Evolutionary conservation across 768 basidiomycete genomes (phyloP).

Genomic region (Lactarius psammicola): DNA sequence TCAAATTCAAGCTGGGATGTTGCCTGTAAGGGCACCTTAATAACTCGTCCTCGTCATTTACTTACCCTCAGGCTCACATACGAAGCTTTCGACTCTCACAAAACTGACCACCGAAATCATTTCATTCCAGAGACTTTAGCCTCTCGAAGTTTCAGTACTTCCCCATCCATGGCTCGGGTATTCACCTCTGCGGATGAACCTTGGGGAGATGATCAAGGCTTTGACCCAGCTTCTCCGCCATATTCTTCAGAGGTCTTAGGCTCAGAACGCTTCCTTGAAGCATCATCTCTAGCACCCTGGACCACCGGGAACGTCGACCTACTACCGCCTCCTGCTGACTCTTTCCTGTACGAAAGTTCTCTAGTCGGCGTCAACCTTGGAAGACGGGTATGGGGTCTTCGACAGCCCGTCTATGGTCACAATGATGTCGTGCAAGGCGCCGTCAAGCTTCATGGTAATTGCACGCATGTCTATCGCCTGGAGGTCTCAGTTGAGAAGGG

Average conservation of each 20-base stretch:
- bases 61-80: not conserved
- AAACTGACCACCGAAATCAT: not conserved
- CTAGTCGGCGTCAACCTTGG: slow-evolving; percentile 44
- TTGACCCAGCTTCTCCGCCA: slow-evolving; percentile 10
- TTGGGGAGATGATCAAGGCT: slow-evolving; percentile 4
- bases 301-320: not conserved
- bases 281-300: not conserved
- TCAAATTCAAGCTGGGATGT: not conserved
- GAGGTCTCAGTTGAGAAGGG: slow-evolving; percentile 38
- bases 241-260: slow-evolving; percentile 9
- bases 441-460: slow-evolving; percentile 38
- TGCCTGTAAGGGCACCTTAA: not conserved
- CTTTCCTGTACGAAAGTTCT: slow-evolving; percentile 38
- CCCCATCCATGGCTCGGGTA: slow-evolving; percentile 4
- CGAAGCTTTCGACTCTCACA: not conserved
- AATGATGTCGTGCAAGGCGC: slow-evolving; percentile 43
- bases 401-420: slow-evolving; percentile 44
- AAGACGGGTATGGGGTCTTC: slow-evolving; percentile 40
- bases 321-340: slow-evolving; percentile 2
- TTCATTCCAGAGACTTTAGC: not conserved
- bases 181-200: not conserved
- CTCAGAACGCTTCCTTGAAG: slow-evolving; percentile 6
- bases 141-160: not conserved
- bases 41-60: not conserved
- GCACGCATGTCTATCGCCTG: slow-evolving; percentile 40